Conservation (phyloP, 441 rosid genomes). For the Melastoma candidum region DNA sequence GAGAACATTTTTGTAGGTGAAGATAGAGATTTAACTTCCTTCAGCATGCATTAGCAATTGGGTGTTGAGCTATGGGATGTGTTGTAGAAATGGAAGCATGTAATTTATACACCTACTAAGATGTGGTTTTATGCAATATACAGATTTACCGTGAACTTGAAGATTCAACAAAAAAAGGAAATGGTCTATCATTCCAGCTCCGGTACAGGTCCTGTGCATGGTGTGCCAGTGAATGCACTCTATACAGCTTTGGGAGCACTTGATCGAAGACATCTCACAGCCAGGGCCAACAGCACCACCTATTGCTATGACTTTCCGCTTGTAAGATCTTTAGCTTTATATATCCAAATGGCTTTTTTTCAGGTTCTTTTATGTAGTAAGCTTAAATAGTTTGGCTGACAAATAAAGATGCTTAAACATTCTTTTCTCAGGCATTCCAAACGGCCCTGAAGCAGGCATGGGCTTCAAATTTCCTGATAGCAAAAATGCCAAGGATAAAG, state of each 20-base stretch:
- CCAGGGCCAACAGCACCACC: slow-evolving; percentile 84
- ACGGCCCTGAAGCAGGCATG: slow-evolving; percentile 76
- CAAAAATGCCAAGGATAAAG: slow-evolving; percentile 39
- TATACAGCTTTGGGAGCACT: slow-evolving; percentile 74
- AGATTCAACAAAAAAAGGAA: slow-evolving; percentile 37
- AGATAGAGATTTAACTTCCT: too few species aligned
- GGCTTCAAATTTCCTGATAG: slow-evolving; percentile 48
- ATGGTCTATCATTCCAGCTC: slow-evolving; percentile 66
- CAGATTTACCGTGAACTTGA: slow-evolving; percentile 95
- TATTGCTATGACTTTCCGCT: slow-evolving; percentile 97
- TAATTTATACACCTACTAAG: too few species aligned
- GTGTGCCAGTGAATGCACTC: slow-evolving; percentile 47
- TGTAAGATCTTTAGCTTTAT: slow-evolving; percentile 33
- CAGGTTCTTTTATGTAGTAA: not conserved
- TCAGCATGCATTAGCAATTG: too few species aligned
- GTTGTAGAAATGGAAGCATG: too few species aligned
- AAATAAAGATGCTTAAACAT: slow-evolving; percentile 10
- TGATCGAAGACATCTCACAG: slow-evolving; percentile 74
- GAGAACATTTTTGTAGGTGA: too few species aligned
- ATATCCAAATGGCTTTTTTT: not conserved
- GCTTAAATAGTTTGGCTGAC: slow-evolving; percentile 11
- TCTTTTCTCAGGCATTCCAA: slow-evolving; percentile 72
- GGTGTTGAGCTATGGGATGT: too few species aligned
- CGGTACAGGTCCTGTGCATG: slow-evolving; percentile 55
- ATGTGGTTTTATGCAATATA: slow-evolving; percentile 16